Conservation (phyloP, 2,329 filamentous ascomycete genomes). For the Neoarthrinium moseri region DNA sequence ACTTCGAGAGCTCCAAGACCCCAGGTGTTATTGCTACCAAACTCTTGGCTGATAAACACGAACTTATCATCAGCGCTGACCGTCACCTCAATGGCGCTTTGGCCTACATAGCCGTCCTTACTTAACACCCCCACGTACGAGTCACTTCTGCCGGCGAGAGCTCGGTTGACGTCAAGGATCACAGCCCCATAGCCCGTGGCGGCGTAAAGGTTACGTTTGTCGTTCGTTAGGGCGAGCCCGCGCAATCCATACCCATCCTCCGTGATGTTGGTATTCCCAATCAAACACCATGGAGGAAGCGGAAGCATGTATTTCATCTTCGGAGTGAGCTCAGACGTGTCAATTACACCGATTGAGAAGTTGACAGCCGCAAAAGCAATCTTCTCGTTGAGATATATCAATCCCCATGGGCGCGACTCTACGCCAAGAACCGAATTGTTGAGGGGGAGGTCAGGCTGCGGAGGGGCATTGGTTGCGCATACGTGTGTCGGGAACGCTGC, state of each 20-base stretch:
- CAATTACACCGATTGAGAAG: conserved; percentile 2
- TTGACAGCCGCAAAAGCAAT: conserved; percentile 4
- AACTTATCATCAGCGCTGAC: conserved; percentile 1
- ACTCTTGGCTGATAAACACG: conserved; percentile 8
- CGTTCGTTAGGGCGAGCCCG: neutral
- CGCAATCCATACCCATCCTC: conserved; percentile 5
- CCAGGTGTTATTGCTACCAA: conserved; percentile 1
- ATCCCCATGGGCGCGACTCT: conserved; percentile 1
- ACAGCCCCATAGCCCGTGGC: conserved; percentile 7
- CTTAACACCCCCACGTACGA: conserved; percentile 1
- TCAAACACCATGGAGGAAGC: neutral
- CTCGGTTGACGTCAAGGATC: neutral
- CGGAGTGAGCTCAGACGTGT: neutral
- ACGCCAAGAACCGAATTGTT: neutral
- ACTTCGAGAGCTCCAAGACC: conserved; percentile 2
- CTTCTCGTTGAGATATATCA: conserved; percentile 2
- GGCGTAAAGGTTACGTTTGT: conserved; percentile 1
- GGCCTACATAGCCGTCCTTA: neutral
- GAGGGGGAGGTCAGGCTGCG: neutral
- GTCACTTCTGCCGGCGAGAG: neutral
- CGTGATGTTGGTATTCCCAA: conserved; percentile 1
- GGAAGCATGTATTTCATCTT: neutral
- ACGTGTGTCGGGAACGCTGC: conserved; percentile 3
- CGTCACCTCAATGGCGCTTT: conserved; percentile 2
- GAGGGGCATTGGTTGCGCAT: conserved; percentile 4